A percentile compares a stretch with the other conserved stretches of the same genome.
phyloP scores from a whole-genome alignment of 2,329 filamentous ascomycete genomes.

The Hypoxylon sp. region DNA sequence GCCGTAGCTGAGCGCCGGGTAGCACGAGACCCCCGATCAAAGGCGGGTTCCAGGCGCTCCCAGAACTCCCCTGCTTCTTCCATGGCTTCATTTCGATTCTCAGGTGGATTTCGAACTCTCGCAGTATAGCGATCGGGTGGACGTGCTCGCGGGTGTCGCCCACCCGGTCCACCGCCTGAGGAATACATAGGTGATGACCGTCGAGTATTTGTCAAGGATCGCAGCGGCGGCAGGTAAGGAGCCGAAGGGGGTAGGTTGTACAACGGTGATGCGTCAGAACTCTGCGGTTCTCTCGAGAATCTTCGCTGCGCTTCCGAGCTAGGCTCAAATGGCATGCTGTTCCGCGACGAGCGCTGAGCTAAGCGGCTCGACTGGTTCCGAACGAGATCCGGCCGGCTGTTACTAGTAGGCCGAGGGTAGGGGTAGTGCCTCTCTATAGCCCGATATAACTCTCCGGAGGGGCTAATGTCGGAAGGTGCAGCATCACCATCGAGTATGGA shows the following conservation, averaged over 20 bases:
- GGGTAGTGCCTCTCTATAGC: slow-evolving; percentile 58
- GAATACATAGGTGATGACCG: slow-evolving; percentile 46
- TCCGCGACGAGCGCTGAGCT: slow-evolving; percentile 44
- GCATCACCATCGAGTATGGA: slow-evolving; percentile 57
- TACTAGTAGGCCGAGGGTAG: slow-evolving; percentile 44
- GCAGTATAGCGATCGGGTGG: slow-evolving; percentile 38
- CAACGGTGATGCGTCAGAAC: slow-evolving; percentile 44
- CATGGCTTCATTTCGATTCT: slow-evolving; percentile 33
- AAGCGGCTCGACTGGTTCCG: slow-evolving; percentile 46
- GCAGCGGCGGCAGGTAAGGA: slow-evolving; percentile 55
- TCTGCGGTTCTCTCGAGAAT: slow-evolving; percentile 53
- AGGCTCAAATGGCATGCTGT: slow-evolving; percentile 54
- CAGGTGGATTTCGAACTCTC: slow-evolving; percentile 33
- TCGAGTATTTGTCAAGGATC: slow-evolving; percentile 50
- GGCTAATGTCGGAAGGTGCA: slow-evolving; percentile 54
- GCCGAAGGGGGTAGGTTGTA: slow-evolving; percentile 44
- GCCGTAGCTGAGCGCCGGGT: slow-evolving; percentile 32
- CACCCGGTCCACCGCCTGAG: slow-evolving; percentile 42
- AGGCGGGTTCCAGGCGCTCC: slow-evolving; percentile 33
- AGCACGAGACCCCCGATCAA: slow-evolving; percentile 27
- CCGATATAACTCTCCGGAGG: slow-evolving; percentile 59
- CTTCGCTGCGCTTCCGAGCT: slow-evolving; percentile 53
- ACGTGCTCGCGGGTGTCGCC: slow-evolving; percentile 41
- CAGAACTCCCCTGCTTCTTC: slow-evolving; percentile 40
- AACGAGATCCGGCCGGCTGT: slow-evolving; percentile 40